Conservation (phyloP, 1,284 basidiomycete genomes). For the Irpex sp. region DNA sequence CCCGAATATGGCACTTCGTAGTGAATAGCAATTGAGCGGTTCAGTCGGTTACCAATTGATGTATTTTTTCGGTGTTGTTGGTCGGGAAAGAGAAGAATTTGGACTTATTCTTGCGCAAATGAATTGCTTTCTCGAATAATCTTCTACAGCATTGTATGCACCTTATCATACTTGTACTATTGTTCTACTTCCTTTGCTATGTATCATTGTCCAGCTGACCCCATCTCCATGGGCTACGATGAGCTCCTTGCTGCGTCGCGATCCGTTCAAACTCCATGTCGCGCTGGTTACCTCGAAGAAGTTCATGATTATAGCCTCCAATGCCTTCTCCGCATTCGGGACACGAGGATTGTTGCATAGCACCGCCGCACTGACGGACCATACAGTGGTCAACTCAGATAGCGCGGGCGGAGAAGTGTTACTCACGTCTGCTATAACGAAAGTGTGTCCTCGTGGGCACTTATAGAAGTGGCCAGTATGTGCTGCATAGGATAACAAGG, state of each 20-base stretch:
- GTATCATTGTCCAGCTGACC: background rate
- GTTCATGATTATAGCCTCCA: background rate
- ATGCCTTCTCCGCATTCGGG: background rate
- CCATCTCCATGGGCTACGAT: constrained; percentile 14
- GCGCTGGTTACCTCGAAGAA: constrained; percentile 38
- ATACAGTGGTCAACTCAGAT: too few relatives aligned
- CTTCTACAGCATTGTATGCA: background rate
- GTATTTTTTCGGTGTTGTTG: background rate
- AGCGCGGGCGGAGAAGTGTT: background rate
- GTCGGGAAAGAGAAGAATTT: too few relatives aligned
- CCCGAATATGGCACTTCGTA: constrained; percentile 8
- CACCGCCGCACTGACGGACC: background rate
- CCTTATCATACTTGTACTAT: background rate
- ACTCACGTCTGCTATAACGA: background rate
- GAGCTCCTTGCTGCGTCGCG: constrained; percentile 21
- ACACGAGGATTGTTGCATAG: background rate
- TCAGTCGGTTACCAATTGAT: background rate
- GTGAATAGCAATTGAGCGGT: background rate
- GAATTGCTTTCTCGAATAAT: background rate
- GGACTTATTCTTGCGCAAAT: too few relatives aligned
- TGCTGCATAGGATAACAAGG: background rate
- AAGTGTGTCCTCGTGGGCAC: background rate
- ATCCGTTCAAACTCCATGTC: constrained; percentile 43
- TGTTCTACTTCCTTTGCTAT: background rate
- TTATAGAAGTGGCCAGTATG: background rate